phyloP scores from a whole-genome alignment of 495 filamentous ascomycete genomes.

The Bathelium albidoporum region DNA sequence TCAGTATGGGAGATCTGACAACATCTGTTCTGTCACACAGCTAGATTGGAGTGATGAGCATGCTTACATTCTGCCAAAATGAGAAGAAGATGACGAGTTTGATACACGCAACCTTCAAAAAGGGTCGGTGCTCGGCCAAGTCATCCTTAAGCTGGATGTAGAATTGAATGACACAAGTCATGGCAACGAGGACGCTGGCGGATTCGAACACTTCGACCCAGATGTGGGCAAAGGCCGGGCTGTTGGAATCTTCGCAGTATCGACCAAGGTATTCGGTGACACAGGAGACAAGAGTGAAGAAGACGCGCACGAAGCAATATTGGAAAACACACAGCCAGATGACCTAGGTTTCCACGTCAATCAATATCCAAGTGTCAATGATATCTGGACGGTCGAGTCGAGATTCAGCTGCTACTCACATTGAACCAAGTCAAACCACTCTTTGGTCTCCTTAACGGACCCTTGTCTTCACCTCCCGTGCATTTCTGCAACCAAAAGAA shows the following conservation, averaged over 20 bases:
- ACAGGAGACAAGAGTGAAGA: slow-evolving; percentile 73
- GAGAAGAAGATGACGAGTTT: slow-evolving; percentile 92
- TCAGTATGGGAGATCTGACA: neutral
- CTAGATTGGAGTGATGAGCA: slow-evolving; percentile 4
- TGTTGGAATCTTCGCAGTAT: slow-evolving; percentile 72
- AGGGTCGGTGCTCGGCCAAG: slow-evolving; percentile 59
- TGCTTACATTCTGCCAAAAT: slow-evolving; percentile 70
- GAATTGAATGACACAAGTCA: slow-evolving; percentile 89
- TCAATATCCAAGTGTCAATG: neutral
- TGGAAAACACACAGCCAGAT: slow-evolving; percentile 83
- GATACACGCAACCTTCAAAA: slow-evolving; percentile 78
- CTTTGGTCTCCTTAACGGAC: slow-evolving; percentile 60
- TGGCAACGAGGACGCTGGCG: slow-evolving; percentile 68
- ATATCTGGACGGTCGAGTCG: neutral
- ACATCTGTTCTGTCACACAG: neutral
- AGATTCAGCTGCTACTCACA: slow-evolving; percentile 14
- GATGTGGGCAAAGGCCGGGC: slow-evolving; percentile 68
- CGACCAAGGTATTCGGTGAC: slow-evolving; percentile 53
- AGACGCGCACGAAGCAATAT: slow-evolving; percentile 79
- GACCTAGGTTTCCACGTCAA: slow-evolving; percentile 38
- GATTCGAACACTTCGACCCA: slow-evolving; percentile 69
- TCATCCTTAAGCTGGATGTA: slow-evolving; percentile 65
- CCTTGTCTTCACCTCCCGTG: slow-evolving; percentile 50
- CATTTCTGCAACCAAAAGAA: slow-evolving; percentile 58
- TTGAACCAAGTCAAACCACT: slow-evolving; percentile 95